phyloP scores from a whole-genome alignment of 176 grass and related monocot species.

The Oryza glumipatula region DNA sequence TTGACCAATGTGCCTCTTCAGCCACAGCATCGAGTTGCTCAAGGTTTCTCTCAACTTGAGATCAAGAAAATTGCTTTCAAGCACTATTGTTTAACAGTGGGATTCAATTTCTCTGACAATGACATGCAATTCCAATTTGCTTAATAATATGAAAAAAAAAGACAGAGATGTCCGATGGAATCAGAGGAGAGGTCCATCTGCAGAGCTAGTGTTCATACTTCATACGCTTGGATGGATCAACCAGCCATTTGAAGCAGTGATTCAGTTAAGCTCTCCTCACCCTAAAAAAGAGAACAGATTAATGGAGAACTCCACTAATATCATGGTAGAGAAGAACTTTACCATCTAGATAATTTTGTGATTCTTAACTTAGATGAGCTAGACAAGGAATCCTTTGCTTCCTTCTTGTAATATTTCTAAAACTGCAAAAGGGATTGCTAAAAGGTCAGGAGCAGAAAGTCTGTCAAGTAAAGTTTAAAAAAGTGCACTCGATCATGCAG shows the following conservation, averaged over 20 bases:
- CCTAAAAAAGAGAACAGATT: not conserved
- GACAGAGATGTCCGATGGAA: not conserved
- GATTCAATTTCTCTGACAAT: not conserved
- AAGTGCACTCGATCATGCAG: constrained; percentile 40
- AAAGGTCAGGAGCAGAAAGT: not conserved
- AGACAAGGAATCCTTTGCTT: constrained; percentile 5
- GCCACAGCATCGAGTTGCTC: not conserved
- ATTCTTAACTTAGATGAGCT: constrained; percentile 2
- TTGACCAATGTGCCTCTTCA: constrained; percentile 13
- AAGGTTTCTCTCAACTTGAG: constrained; percentile 35
- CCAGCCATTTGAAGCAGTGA: not conserved
- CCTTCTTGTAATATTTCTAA: constrained; percentile 16
- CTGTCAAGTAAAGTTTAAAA: constrained; percentile 16
- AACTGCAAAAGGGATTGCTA: not conserved
- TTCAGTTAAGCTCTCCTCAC: constrained; percentile 5
- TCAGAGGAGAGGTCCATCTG: constrained; percentile 23
- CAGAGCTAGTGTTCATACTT: not conserved
- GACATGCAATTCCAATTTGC: constrained; percentile 17
- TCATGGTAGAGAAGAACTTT: constrained; percentile 12
- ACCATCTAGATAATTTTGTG: constrained; percentile 5
- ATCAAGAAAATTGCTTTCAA: constrained; percentile 21
- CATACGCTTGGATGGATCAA: not conserved
- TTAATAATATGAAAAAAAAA: not conserved
- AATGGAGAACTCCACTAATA: constrained; percentile 16
- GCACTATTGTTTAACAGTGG: constrained; percentile 27